Base-by-base conservation (phyloP, 2,329 filamentous ascomycete species). In the Paramyrothecium sp. region DNA sequence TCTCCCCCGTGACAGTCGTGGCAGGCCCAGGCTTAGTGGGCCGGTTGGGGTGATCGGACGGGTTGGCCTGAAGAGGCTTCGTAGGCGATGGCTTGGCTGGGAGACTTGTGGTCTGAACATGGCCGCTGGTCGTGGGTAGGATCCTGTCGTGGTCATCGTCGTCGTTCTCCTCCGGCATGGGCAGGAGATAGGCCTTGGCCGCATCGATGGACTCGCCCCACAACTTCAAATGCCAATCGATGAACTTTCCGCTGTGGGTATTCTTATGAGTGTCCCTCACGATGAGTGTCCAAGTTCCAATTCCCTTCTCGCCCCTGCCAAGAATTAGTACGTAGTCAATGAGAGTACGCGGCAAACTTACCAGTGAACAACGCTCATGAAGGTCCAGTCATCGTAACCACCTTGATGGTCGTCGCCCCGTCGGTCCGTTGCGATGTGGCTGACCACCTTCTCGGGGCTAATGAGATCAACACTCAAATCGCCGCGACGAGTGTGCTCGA, bases 361-460 rank as follows among this genome's bases (percentile, higher is more conserved):
- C 90, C 93, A 99, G 72, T 99, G 95, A 61, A 89, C 93, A 41
- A 99, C 95, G 60, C 89, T 96, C 95, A 99, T 99, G 68, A 99
- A 99, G 0, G 94, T 98, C 95, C 95, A 99, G 75, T 98, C 92
- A 41, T 88, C 78, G 71, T 98, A 99, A 10, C 95, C 95, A 21
- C 76, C 74, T 1, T 76, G 70, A 38, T 82, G 83, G 1, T 82
- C 78, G 71, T 99, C 95, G 21, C 85, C 73, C 58, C 82, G 82
- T 62, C 95, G 89, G 2, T 89, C 79, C 13, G 88, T 90, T 4
- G 93, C 89, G 54, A 99, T 85, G 69, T 97, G 89, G 69, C 92
- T 97, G 61, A 92, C 80, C 57, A 97, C 77, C 11, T 91, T 90
- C 33, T 85, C 80, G 0, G 95, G 95, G 65, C 92, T 97, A 69